Evolutionary conservation across 2,329 filamentous ascomycete genomes (phyloP), one percentile per base, ranked within the genome.

Genomic region (Fusarium mundagurra): DNA sequence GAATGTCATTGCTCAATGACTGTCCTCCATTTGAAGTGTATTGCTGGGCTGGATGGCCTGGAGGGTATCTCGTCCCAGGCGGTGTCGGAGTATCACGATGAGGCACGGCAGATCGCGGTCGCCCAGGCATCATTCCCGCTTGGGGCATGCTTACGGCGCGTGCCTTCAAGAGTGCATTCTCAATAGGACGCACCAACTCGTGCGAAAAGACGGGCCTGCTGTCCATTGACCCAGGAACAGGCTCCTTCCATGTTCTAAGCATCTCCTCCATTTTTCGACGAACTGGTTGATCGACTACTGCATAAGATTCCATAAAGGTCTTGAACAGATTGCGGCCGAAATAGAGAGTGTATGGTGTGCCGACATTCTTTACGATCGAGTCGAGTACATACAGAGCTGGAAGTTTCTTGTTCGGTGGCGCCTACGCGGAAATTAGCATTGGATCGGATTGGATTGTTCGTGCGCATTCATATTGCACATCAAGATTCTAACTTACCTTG

Each of bases 361-460:
- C 96, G 71, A 99, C 95, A 86, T 99, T 98, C 84, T 99, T 99
- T 81, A 97, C 95, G 71, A 99, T 96, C 22, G 96, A 98, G 84
- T 99, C 96, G 80, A 99, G 92, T 75, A 99, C 94, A 84, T 98
- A 99, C 34, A 99, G 88, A n/a, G 96, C 94, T 24, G 96, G 95
- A 6, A 99, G 87, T 81, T 98, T 99, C 83, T 95, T 95, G 70
- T 91, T 89, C 44, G 96, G 95, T 51, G 94, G 90, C 62, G 93
- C 94, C 96, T 99, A 84, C 75, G 47, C 24, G 57, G 59, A 50
- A 66, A 80, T 89, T 78, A 89, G 87, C 47, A 43, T 38, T 36
- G 54, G 57, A 16, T 16, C 10, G 3, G 8, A 61, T 33, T 29
- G 3, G 10, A 47, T 17, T n/a, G 34, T 16, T 51, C 16, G 20